Evolutionary conservation across 2,329 filamentous ascomycete species (phyloP).

Genomic region (Blumeria hordei): DNA sequence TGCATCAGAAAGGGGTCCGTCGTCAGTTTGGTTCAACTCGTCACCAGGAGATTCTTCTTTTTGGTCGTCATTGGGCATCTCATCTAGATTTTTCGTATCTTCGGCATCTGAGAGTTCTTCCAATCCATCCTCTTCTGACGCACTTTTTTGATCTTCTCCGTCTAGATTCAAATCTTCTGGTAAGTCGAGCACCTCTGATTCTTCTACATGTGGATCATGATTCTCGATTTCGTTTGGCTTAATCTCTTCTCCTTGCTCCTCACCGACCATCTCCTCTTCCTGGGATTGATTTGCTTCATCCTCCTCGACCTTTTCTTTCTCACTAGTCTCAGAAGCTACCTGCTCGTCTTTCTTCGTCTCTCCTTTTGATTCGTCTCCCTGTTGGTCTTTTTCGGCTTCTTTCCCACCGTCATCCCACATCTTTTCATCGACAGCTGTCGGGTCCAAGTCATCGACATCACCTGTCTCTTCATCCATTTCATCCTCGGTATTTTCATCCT

Average conservation of each 20-base stretch:
- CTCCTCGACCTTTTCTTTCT: constrained; percentile 23
- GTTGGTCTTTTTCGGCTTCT: constrained; percentile 59
- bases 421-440: constrained; percentile 85
- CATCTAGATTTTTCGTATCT: constrained; percentile 18
- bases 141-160: constrained; percentile 26
- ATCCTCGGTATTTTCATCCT: constrained; percentile 39
- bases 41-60: constrained; percentile 17
- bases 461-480: constrained; percentile 78
- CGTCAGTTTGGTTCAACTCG: constrained; percentile 13
- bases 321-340: constrained; percentile 18
- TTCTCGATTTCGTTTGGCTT: constrained; percentile 32
- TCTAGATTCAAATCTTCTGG: constrained; percentile 50
- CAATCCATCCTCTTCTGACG: constrained; percentile 20
- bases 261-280: constrained; percentile 22
- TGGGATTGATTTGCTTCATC: constrained; percentile 23
- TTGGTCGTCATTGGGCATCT: constrained; percentile 18
- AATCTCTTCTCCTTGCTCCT: constrained; percentile 30
- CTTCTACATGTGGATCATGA: constrained; percentile 39
- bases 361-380: constrained; percentile 47
- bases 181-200: constrained; percentile 42
- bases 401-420: constrained; percentile 84
- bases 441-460: constrained; percentile 74
- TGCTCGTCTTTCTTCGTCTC: constrained; percentile 35
- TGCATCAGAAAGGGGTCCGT: constrained; percentile 14
- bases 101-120: constrained; percentile 29